Base-by-base conservation (phyloP, 331 rosid species). In the Telfairia occidentalis region DNA sequence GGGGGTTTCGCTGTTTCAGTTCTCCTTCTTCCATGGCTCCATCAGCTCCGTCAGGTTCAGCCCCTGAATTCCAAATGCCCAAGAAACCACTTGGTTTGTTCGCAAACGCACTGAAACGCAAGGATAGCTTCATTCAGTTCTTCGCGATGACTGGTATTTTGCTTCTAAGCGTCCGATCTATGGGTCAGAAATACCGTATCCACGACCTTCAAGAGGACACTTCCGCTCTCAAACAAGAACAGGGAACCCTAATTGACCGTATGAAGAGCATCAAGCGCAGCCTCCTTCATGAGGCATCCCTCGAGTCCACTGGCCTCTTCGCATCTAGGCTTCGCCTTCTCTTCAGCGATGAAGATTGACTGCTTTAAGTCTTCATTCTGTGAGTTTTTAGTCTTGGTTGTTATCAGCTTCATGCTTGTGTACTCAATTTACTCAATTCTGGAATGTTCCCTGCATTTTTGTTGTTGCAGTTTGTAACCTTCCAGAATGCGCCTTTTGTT, bases 101-200 rank as follows among this genome's bases (percentile, higher is more conserved):
- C 2, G 64, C 76, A 7, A 84, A 86, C 76, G 92, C 88, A 6
- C 59, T 75, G 77, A 87, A 90, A 73, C 89, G 78, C 55, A 95
- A 87, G 65, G 83, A 91, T 72, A 88, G 87, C 63, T 88, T 87
- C 90, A 88, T 92, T 66, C 99, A 92, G 85, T 78, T 87, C 40
- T 77, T 85, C 77, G 97, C 93, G 4, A 87, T 88, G 96, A 83
- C 93, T 0, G 97, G 96, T 54, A 87, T 95, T 80, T 58, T 95
- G n/a, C 84, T 91, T 9, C 3, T 91, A 45, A 90, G 97, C 78
- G 43, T 83, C 78, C 86, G 92, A 84, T 95, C 97, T 13, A 16
- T 95, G 76, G 88, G 90, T 37, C 97, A 91, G 29, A 95, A 95
- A 86, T 90, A 95, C 77, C 85, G 85, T 34, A 85, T 91, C 79